A percentile compares a stretch with the other conserved stretches of the same genome.
These are phyloP conservation scores for Tinospora cordifolia DNA, from an alignment of 164 flowering plant species.

Conservation along the genomic window DNA sequence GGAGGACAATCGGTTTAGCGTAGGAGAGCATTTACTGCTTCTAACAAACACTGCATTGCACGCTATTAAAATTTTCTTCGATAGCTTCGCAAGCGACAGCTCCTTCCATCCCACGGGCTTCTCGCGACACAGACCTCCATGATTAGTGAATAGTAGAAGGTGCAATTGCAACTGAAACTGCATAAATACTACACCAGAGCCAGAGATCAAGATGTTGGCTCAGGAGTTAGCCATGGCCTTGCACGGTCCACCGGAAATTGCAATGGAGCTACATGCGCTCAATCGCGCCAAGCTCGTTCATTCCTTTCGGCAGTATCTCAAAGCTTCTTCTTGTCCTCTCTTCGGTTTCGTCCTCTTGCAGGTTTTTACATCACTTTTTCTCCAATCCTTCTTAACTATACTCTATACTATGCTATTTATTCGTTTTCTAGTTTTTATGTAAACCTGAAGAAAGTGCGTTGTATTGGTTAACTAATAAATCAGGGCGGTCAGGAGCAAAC, in stretches of 20 bases:
- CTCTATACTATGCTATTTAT: too few relatives aligned
- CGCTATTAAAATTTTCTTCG: not conserved
- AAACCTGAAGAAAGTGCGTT: not conserved
- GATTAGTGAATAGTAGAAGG: not conserved
- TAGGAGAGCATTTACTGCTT: not conserved
- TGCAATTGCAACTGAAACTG: not conserved
- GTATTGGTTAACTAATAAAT: not conserved
- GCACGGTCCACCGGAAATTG: constrained; percentile 9
- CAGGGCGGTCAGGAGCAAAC: constrained; percentile 10
- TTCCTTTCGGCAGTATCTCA: constrained; percentile 7
- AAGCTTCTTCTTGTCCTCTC: constrained; percentile 8
- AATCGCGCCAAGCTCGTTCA: constrained; percentile 11
- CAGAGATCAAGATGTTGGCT: not conserved
- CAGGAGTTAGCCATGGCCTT: constrained; percentile 9
- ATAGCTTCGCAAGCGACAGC: not conserved
- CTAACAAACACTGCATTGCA: not conserved
- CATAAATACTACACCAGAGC: constrained; percentile 5
- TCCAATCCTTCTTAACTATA: not conserved
- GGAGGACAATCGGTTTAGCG: not conserved
- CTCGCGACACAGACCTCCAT: not conserved
- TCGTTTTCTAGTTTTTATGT: too few relatives aligned
- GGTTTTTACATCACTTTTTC: not conserved
- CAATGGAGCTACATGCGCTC: constrained; percentile 13
- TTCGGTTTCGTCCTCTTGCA: constrained; percentile 9
- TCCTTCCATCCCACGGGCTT: constrained; percentile 3